Percentiles rank a stretch among this genome's conserved stretches.
Conservation (phyloP, 2,329 filamentous ascomycete genomes). For the Botrytis paeoniae region DNA sequence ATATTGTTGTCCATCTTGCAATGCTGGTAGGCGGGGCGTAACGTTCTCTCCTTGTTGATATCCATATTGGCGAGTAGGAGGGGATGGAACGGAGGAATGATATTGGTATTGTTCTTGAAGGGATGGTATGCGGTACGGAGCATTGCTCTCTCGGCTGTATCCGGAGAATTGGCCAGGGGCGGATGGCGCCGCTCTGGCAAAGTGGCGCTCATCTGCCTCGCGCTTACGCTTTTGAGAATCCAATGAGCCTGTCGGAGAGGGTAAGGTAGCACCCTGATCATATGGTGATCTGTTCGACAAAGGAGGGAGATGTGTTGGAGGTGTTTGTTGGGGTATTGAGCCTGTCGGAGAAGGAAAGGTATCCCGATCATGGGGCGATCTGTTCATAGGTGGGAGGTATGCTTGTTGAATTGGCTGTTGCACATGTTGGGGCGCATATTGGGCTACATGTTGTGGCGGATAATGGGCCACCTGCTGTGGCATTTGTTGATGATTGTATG, state of each 20-base stretch:
- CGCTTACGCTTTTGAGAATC: constrained; percentile 34
- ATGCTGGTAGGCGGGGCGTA: background rate
- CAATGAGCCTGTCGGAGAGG: constrained; percentile 36
- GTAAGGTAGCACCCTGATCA: constrained; percentile 16
- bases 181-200: constrained; percentile 39
- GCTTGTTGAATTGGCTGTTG: background rate
- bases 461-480: background rate
- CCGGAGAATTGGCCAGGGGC: constrained; percentile 27
- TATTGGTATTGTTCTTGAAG: constrained; percentile 12
- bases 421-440: background rate
- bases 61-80: constrained; percentile 34
- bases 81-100: constrained; percentile 39
- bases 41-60: background rate
- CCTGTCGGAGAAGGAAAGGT: constrained; percentile 35
- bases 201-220: constrained; percentile 38
- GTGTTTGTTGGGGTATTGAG: constrained; percentile 20
- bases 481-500: background rate
- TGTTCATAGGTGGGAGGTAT: background rate
- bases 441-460: background rate
- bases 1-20: constrained; percentile 17
- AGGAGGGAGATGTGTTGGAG: background rate
- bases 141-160: constrained; percentile 27
- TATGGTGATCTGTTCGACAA: background rate
- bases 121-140: constrained; percentile 9
- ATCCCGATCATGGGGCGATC: background rate